phyloP scores from a whole-genome alignment of 2,329 filamentous ascomycete species.

The Botrytis porri region DNA sequence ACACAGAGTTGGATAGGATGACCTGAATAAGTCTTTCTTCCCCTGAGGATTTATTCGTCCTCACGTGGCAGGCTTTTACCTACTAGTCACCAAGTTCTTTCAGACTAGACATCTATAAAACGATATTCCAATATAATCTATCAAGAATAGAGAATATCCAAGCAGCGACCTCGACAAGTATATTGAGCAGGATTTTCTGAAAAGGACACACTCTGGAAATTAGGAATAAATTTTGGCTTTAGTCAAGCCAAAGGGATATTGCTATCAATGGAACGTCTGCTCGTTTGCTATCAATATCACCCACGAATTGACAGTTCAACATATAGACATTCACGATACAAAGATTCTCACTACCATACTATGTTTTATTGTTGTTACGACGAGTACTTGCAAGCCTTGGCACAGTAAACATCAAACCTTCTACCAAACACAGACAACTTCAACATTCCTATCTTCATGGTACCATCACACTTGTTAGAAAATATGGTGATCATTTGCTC shows the following conservation, averaged over 20 bases:
- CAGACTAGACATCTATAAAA: background rate
- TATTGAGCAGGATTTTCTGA: background rate
- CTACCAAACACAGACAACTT: too few relatives aligned
- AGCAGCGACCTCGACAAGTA: background rate
- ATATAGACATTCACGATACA: background rate
- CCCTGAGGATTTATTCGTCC: fast-evolving
- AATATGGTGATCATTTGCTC: background rate
- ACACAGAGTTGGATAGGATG: background rate
- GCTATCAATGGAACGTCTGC: background rate
- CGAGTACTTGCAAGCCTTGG: background rate
- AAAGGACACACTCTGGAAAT: too few relatives aligned
- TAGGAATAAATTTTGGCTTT: background rate
- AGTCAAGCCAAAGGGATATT: background rate
- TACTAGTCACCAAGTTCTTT: background rate
- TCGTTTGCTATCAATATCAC: too few relatives aligned
- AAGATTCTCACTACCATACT: background rate
- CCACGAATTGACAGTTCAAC: background rate
- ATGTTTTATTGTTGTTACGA: background rate
- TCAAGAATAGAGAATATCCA: background rate
- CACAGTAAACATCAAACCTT: background rate
- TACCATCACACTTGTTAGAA: background rate
- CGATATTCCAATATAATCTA: background rate
- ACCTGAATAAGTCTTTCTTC: background rate
- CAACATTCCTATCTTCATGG: background rate
- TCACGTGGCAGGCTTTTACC: background rate